phyloP scores from a whole-genome alignment of 2,329 filamentous ascomycete genomes.

The Trichoderma atrobrunneum region DNA sequence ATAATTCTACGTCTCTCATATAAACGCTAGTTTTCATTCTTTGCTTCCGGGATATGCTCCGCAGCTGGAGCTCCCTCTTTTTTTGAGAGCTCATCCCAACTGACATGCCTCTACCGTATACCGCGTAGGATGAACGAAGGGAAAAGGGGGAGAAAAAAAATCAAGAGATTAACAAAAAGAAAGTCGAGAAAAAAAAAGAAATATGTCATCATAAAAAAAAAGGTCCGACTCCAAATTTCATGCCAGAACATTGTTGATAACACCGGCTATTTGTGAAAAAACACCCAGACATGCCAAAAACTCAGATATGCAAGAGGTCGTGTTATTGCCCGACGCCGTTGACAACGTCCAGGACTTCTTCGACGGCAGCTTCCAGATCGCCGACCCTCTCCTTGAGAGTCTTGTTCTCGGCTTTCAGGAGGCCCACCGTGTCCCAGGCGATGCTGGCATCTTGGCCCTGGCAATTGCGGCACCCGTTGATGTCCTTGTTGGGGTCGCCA shows the following conservation, averaged over 20 bases:
- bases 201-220: constrained; percentile 1
- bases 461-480: constrained; percentile 53
- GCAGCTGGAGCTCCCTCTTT: background rate
- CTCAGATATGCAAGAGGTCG: background rate
- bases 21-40: constrained; percentile 17
- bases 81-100: constrained; percentile 8
- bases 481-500: constrained; percentile 32
- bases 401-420: constrained; percentile 61
- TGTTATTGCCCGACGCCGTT: constrained; percentile 50
- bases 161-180: background rate
- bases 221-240: constrained; percentile 8
- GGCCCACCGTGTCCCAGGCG: constrained; percentile 63
- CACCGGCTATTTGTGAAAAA: constrained; percentile 13
- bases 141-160: background rate
- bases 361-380: constrained; percentile 58
- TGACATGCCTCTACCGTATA: constrained; percentile 11
- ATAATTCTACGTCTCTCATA: constrained; percentile 19
- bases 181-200: background rate
- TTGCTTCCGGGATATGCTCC: constrained; percentile 13
- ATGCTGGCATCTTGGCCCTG: constrained; percentile 56
- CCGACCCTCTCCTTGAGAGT: constrained; percentile 58
- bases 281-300: constrained; percentile 18
- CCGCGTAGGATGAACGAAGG: constrained; percentile 7
- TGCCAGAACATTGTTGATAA: constrained; percentile 12
- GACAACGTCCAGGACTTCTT: constrained; percentile 59